Evolutionary conservation across 768 basidiomycete genomes (phyloP), one percentile per base, ranked within the genome.

Genomic region (Paxillus ammoniavirescens): DNA sequence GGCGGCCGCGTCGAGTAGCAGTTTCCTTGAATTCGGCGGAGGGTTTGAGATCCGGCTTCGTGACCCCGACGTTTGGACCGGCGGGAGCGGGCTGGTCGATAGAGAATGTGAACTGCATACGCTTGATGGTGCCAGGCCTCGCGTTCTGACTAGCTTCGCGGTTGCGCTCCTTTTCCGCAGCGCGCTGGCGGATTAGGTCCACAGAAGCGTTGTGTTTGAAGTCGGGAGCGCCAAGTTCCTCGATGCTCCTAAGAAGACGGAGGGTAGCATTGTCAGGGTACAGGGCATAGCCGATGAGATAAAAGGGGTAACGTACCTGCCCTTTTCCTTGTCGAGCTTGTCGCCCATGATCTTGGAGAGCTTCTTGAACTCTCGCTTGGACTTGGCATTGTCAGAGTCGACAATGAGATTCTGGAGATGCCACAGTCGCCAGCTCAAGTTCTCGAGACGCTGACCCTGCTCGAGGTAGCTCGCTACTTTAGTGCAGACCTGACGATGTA

Each of bases 291-390:
- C 2, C 26, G 26, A 37, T 26, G 23, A 35, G 35, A 50, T 9
- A 45, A 38, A 52, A 42, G 47, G 6, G 31, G 30, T 23, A 37
- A 81, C 89, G 58, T 47, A 91, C 91, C 89, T 74, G 66, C 91
- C 91, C 74, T 92, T 93, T 75, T 93, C 91, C 75, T 90, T 91
- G 79, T 93, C 91, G 63, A 93, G 78, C 71, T 90, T 92, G 76
- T 93, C 91, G 58, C 91, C 82, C 92, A 93, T 93, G 68, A 73
- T 82, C 72, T 88, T 91, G 62, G 87, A 89, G 51, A 93, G 83
- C 64, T 90, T 91, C 76, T 86, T 89, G 79, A 93, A 93, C 73
- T 93, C 90, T 46, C 91, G 87, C 68, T 91, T 91, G 14, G 87
- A 71, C 72, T 84, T 89, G 41, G 91, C 90, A 58, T 91, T 91